Percentiles rank a stretch among this genome's conserved stretches.
phyloP scores from a whole-genome alignment of 164 flowering plant genomes.

The Vitis cinerea region DNA sequence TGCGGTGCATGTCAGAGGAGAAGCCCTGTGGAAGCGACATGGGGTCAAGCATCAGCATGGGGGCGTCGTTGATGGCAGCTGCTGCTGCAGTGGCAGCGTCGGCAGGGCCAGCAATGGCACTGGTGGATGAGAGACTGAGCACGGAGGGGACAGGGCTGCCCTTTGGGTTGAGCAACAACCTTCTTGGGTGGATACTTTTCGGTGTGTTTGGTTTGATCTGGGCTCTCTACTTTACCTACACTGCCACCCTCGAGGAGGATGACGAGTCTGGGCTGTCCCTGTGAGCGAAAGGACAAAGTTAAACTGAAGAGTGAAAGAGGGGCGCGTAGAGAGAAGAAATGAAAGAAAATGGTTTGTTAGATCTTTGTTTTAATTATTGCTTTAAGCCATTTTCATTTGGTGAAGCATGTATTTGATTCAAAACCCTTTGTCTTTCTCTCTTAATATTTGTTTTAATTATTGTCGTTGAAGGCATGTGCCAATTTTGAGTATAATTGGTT shows the following conservation, averaged over 20 bases:
- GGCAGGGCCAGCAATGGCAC: conserved; percentile 53
- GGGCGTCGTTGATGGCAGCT: conserved; percentile 44
- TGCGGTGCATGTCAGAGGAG: conserved; percentile 46
- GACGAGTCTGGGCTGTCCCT: conserved; percentile 76
- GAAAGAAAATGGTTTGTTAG: too few species aligned
- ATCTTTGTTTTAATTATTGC: too few species aligned
- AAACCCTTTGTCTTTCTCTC: too few species aligned
- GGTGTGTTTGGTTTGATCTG: conserved; percentile 70
- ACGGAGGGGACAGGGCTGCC: conserved; percentile 79
- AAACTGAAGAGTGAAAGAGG: too few species aligned
- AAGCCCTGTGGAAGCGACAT: conserved; percentile 15
- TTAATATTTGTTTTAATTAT: too few species aligned
- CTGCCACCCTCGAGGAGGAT: conserved; percentile 65
- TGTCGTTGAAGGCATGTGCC: too few species aligned
- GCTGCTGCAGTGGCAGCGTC: conserved; percentile 42
- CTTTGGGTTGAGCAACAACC: conserved; percentile 70
- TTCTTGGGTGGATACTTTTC: conserved; percentile 66
- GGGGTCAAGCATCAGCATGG: conserved; percentile 26
- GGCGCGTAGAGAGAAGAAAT: too few species aligned
- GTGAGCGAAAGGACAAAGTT: conserved; percentile 8
- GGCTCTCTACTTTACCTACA: conserved; percentile 53
- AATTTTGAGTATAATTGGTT: too few species aligned
- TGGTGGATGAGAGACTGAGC: conserved; percentile 78
- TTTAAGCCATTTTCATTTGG: too few species aligned
- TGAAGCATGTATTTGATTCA: too few species aligned